phyloP scores from a whole-genome alignment of 306 rosid genomes.

The Glycine latifolia region DNA sequence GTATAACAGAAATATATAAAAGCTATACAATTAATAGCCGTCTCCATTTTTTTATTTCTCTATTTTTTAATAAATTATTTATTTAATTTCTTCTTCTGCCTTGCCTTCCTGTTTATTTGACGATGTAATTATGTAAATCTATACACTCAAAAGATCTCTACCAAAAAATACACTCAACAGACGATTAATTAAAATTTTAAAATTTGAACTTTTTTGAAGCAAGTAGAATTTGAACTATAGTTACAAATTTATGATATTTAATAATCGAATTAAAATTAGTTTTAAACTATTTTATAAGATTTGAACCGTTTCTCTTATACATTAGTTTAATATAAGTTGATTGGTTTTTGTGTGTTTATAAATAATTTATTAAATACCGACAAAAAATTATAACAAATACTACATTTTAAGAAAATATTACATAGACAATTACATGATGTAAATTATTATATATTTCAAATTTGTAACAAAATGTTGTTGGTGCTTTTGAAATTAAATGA shows the following conservation, averaged over 20 bases:
- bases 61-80: too few species aligned
- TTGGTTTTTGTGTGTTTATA: neutral
- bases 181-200: neutral
- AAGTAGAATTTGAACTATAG: neutral
- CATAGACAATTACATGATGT: neutral
- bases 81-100: conserved; percentile 22
- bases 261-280: neutral
- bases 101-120: conserved; percentile 24
- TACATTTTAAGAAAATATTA: neutral
- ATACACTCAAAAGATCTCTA: neutral
- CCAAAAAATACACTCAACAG: neutral
- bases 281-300: neutral
- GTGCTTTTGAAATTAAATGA: neutral
- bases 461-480: neutral
- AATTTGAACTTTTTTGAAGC: neutral
- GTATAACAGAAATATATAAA: neutral
- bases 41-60: neutral
- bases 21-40: neutral
- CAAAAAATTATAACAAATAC: neutral
- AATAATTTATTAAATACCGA: neutral
- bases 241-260: neutral
- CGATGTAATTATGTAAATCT: neutral
- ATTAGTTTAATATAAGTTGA: neutral
- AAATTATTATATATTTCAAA: neutral
- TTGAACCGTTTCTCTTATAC: neutral